These are phyloP conservation scores for Nissolia schottii DNA, from an alignment of 306 rosid genomes.

Conservation along the genomic window DNA sequence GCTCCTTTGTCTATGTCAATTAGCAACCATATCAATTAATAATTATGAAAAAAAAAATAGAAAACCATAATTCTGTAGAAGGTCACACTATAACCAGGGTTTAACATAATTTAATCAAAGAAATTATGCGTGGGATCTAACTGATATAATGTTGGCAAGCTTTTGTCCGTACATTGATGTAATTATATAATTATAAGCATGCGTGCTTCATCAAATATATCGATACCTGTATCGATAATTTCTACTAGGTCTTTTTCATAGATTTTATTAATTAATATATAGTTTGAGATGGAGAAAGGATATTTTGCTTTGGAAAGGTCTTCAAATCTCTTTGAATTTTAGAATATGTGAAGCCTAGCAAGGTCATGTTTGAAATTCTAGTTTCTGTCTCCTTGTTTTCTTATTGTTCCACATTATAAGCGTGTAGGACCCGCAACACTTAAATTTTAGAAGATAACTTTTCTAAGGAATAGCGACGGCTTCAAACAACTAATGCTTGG, in stretches of 20 bases:
- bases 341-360: not conserved
- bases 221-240: conserved; percentile 39
- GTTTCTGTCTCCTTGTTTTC: conserved; percentile 29
- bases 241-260: conserved; percentile 19
- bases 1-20: conserved; percentile 10
- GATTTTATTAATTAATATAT: not conserved
- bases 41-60: not conserved
- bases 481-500: not conserved
- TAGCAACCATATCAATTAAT: conserved; percentile 13
- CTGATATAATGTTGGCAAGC: conserved; percentile 11
- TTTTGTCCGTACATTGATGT: conserved; percentile 34
- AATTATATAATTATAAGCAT: not conserved
- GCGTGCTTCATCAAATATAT: conserved; percentile 43
- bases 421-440: conserved; percentile 4
- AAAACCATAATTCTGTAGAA: conserved; percentile 1
- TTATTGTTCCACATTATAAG: conserved; percentile 19
- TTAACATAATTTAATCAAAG: conserved; percentile 6
- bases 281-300: not conserved
- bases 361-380: conserved; percentile 29
- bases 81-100: not conserved
- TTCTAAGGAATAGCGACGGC: not conserved
- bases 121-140: conserved; percentile 1
- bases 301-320: not conserved
- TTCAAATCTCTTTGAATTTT: conserved; percentile 18
- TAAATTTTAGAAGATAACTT: not conserved